Percentiles rank a stretch among this genome's conserved stretches.
Evolutionary conservation across 768 basidiomycete genomes (phyloP).

Genomic region (Lepiota venenata): DNA sequence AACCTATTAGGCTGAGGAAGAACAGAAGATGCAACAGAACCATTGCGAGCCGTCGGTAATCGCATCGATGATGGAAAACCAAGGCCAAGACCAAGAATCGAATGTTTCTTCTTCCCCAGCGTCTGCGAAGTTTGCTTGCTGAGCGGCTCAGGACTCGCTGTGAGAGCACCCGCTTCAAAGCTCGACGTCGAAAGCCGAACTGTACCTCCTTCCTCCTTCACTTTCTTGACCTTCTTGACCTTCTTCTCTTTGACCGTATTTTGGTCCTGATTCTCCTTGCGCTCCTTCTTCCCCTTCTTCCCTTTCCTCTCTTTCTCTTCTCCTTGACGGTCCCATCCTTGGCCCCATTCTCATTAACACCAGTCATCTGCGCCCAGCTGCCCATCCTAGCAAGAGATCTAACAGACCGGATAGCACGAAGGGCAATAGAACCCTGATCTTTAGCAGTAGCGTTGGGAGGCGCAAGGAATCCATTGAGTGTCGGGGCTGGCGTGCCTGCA

Average conservation of each 20-base stretch:
- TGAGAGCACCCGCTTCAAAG: constrained; percentile 65
- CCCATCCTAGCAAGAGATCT: constrained; percentile 68
- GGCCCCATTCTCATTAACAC: constrained; percentile 17
- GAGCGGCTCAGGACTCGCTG: constrained; percentile 11
- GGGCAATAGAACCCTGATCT: constrained; percentile 60
- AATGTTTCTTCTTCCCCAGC: constrained; percentile 55
- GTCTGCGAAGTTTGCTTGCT: constrained; percentile 25
- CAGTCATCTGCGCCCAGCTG: constrained; percentile 59
- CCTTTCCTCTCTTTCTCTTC: constrained; percentile 25
- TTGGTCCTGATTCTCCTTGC: constrained; percentile 26
- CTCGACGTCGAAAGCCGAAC: constrained; percentile 54
- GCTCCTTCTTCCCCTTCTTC: constrained; percentile 19
- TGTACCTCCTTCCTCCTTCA: constrained; percentile 27
- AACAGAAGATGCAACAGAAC: constrained; percentile 34
- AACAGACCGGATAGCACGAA: constrained; percentile 77
- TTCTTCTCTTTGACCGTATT: constrained; percentile 20
- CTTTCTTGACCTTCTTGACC: constrained; percentile 25
- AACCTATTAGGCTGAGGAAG: constrained; percentile 25
- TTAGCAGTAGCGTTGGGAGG: constrained; percentile 24
- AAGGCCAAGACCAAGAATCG: constrained; percentile 48
- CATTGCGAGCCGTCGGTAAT: constrained; percentile 36
- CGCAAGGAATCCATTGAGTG: constrained; percentile 33
- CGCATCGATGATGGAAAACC: constrained; percentile 57
- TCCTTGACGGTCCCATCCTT: constrained; percentile 24
- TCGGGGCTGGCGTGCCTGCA: constrained; percentile 32